Percentiles rank a stretch among this genome's conserved stretches.
These are phyloP conservation scores for Colletotrichum sp. DNA, from an alignment of 2,329 filamentous ascomycete genomes.

Conservation along the genomic window DNA sequence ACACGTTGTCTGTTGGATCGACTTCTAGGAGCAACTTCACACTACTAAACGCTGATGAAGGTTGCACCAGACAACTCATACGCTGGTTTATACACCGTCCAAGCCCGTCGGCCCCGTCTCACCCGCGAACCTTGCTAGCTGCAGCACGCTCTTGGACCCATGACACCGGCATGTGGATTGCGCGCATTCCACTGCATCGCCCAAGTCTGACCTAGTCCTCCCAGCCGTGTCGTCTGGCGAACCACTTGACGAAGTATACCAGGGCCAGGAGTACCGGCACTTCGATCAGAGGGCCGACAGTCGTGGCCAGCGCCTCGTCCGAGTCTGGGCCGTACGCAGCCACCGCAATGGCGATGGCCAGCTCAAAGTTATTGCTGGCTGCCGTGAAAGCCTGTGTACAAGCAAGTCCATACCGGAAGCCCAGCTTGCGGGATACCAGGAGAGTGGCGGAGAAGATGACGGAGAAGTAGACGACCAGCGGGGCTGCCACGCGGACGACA, in stretches of 20 bases:
- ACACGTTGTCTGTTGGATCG: background rate
- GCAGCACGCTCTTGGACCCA: background rate
- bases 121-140: background rate
- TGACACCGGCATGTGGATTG: conserved; percentile 8
- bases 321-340: conserved; percentile 80
- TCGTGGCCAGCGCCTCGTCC: conserved; percentile 81
- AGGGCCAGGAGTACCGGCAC: conserved; percentile 80
- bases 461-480: conserved; percentile 81
- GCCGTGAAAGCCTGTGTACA: conserved; percentile 87
- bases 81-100: background rate
- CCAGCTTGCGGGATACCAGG: conserved; percentile 63
- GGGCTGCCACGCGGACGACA: conserved; percentile 81
- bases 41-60: background rate
- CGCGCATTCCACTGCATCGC: background rate
- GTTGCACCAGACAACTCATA: background rate
- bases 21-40: background rate
- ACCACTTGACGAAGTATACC: conserved; percentile 74
- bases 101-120: background rate
- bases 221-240: conserved; percentile 62
- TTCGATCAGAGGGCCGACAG: conserved; percentile 85
- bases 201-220: conserved; percentile 32
- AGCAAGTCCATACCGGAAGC: conserved; percentile 74
- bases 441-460: conserved; percentile 77
- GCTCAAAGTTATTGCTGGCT: conserved; percentile 91
- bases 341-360: conserved; percentile 88